Evolutionary conservation across 192 early-diverging fungal genomes (phyloP), one percentile per base, ranked within the genome.

Genomic region (Lobosporangium transversale): DNA sequence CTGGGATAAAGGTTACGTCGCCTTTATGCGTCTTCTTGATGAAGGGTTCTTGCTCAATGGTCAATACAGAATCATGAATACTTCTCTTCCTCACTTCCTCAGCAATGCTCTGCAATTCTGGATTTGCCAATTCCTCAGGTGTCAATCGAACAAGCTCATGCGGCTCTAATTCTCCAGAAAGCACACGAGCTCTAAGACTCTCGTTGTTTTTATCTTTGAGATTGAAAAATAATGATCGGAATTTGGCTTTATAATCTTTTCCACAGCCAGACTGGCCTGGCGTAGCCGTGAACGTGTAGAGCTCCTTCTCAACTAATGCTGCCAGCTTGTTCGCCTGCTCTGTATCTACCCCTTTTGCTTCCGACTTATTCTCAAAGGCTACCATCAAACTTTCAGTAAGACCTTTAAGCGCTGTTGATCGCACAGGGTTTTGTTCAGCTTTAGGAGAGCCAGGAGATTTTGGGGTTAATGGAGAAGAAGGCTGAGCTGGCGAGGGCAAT

Each of bases 121-220:
- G 91, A 60, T 92, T 94, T 0, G 95, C 96, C 88, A 99, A 91
- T 48, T 98, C 97, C 53, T 91, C 92, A 15, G 87, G 89, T 9
- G 89, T 85, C 89, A 98, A 94, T 6, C 83, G 83, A 27, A 93
- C 90, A 53, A 98, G 87, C 6, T 83, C 79, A 48, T 86, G 81
- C 4, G 86, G 82, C 2, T 83, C 55, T 18, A 97, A 62, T 10
- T 87, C 82, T 17, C 91, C 92, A 14, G 78, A 82, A 3, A 94
- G 66, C 4, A 97, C 83, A 20, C 81, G 71, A 17, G 81, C 62
- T 47, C 89, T 84, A 54, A 98, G 85, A 6, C 66, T 82, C 9
- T 90, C 88, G 64, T 97, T 95, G 58, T 85, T 83, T 66, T 93
- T 95, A 76, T 92, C 87, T 52, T 90, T 90, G 9, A 98, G 84